Conservation (phyloP, 805 yeast species). For the Myxozyma udenii region DNA sequence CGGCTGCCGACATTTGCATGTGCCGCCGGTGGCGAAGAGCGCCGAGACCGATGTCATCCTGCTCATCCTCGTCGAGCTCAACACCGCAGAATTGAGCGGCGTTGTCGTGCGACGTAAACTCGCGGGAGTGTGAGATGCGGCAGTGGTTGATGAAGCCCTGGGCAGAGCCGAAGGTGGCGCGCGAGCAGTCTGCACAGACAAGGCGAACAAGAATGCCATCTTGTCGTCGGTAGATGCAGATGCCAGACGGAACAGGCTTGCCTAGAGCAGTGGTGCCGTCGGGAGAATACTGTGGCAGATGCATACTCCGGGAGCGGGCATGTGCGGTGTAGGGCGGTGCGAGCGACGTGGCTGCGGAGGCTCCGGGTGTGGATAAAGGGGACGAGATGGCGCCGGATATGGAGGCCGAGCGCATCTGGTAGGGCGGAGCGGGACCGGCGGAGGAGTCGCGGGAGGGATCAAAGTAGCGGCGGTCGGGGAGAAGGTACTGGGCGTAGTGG, state of each 20-base stretch:
- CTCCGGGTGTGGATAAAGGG: not conserved
- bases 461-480: conserved; percentile 22
- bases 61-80: conserved; percentile 56
- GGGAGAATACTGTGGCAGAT: conserved; percentile 20
- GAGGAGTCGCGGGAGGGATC: too few relatives aligned
- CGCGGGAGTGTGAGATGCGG: conserved; percentile 68
- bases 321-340: conserved; percentile 6
- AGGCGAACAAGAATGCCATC: conserved; percentile 70
- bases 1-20: conserved; percentile 11
- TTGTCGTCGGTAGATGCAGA: conserved; percentile 32
- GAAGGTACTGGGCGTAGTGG: conserved; percentile 33
- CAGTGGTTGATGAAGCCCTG: conserved; percentile 80
- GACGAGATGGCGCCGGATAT: not conserved
- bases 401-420: not conserved
- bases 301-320: conserved; percentile 11
- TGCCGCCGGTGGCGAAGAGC: conserved; percentile 43
- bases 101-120: conserved; percentile 66
- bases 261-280: conserved; percentile 18
- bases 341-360: not conserved
- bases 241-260: conserved; percentile 17
- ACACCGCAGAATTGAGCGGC: conserved; percentile 70
- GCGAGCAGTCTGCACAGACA: conserved; percentile 63
- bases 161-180: conserved; percentile 71
- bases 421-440: not conserved
- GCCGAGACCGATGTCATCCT: conserved; percentile 58